Percentiles rank a stretch among this genome's conserved stretches.
Conservation (phyloP, 106 monocot species). For the Acanthochlamys bracteata region DNA sequence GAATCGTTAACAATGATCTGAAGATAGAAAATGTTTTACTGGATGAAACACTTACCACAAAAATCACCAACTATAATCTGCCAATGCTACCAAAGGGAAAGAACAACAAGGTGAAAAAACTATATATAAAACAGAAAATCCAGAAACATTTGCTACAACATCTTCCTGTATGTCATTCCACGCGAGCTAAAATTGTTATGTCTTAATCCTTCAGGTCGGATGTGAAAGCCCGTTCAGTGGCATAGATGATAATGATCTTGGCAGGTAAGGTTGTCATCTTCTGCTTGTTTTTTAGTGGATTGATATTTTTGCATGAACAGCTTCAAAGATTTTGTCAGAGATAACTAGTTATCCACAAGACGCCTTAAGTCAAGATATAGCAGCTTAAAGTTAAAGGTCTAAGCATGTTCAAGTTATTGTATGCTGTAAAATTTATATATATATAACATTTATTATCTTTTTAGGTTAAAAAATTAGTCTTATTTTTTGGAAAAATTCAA, state of each 20-base stretch:
- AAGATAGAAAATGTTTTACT: constrained; percentile 65
- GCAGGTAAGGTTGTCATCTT: constrained; percentile 28
- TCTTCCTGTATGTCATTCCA: neutral
- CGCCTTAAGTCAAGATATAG: too few relatives aligned
- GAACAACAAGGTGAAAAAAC: constrained; percentile 43
- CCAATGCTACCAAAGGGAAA: constrained; percentile 46
- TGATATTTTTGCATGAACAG: neutral
- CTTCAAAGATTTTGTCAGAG: neutral
- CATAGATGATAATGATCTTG: constrained; percentile 27
- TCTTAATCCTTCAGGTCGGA: constrained; percentile 29
- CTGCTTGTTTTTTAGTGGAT: neutral
- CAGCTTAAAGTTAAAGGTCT: too few relatives aligned
- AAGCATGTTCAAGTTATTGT: too few relatives aligned
- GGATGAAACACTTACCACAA: constrained; percentile 76
- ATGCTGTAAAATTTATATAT: too few relatives aligned
- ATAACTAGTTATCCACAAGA: neutral
- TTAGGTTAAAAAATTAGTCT: too few relatives aligned
- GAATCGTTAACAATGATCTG: constrained; percentile 63
- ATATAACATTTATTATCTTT: too few relatives aligned
- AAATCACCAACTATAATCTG: constrained; percentile 82
- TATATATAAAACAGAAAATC: neutral
- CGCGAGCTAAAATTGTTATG: neutral
- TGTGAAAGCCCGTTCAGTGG: constrained; percentile 40
- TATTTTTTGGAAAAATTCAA: too few relatives aligned
- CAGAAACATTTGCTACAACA: neutral